Percentiles rank a stretch among this genome's conserved stretches.
phyloP scores from a whole-genome alignment of 139 green algal genomes.

The Marvania coccoides region DNA sequence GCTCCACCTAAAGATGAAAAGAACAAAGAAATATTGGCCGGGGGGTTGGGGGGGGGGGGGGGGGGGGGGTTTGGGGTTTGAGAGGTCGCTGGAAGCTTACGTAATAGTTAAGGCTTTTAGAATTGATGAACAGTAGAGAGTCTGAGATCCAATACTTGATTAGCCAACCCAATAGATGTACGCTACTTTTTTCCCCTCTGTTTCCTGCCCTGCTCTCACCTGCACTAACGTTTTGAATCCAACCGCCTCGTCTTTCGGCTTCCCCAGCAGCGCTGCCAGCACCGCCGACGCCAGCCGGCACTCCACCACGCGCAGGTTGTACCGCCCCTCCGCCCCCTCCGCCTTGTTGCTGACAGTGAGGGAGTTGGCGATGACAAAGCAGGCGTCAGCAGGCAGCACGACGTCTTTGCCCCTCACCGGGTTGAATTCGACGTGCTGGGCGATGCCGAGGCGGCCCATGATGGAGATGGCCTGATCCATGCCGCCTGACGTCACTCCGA shows the following conservation, averaged over 20 bases:
- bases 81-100: too few species aligned
- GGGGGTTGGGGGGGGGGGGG: too few species aligned
- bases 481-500: conserved; percentile 81
- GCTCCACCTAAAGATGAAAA: too few species aligned
- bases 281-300: conserved; percentile 69
- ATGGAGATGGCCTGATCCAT: conserved; percentile 98
- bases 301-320: conserved; percentile 97
- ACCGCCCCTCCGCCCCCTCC: conserved; percentile 66
- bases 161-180: too few species aligned
- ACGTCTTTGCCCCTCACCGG: conserved; percentile 72
- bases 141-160: too few species aligned
- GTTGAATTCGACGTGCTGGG: conserved; percentile 76
- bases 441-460: conserved; percentile 67
- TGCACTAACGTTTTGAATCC: background rate
- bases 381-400: conserved; percentile 61
- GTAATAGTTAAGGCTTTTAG: too few species aligned
- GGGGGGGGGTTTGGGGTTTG: too few species aligned
- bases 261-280: conserved; percentile 58
- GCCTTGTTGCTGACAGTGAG: conserved; percentile 89
- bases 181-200: too few species aligned
- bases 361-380: conserved; percentile 93
- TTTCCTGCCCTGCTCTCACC: background rate
- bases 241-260: conserved; percentile 13
- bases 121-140: too few species aligned
- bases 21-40: too few species aligned